Conservation (phyloP, 2,329 filamentous ascomycete genomes). For the Alternaria hordeiaustralica region DNA sequence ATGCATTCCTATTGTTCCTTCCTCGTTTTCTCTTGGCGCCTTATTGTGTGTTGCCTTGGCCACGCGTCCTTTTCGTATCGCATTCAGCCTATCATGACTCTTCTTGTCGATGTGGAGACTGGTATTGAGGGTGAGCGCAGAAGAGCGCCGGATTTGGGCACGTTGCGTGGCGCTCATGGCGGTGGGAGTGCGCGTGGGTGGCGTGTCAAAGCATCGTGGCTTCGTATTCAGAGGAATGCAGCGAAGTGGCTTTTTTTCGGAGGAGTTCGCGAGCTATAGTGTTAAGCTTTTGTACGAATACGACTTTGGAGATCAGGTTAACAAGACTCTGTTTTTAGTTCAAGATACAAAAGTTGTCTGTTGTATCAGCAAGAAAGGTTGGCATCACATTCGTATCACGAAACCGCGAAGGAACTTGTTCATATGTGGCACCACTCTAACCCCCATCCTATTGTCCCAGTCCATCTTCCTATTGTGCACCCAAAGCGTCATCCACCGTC, state of each 20-base stretch:
- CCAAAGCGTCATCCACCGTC: not conserved
- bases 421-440: not conserved
- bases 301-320: not conserved
- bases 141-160: not conserved
- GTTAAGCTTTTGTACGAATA: not conserved
- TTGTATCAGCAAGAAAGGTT: not conserved
- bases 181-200: not conserved
- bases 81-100: not conserved
- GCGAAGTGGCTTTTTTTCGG: not conserved
- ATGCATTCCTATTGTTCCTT: conserved; percentile 2
- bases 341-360: not conserved
- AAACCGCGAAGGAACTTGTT: not conserved
- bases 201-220: not conserved
- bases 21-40: not conserved
- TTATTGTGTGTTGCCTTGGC: not conserved
- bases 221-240: not conserved
- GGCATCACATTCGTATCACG: not conserved
- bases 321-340: not conserved
- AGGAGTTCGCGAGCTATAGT: not conserved
- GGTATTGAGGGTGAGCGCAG: not conserved
- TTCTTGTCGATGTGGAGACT: not conserved
- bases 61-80: not conserved
- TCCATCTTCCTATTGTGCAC: not conserved
- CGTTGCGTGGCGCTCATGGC: not conserved
- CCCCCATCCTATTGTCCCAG: not conserved